Base-by-base conservation (phyloP, 2,329 filamentous ascomycete genomes). In the Talaromyces sp. region DNA sequence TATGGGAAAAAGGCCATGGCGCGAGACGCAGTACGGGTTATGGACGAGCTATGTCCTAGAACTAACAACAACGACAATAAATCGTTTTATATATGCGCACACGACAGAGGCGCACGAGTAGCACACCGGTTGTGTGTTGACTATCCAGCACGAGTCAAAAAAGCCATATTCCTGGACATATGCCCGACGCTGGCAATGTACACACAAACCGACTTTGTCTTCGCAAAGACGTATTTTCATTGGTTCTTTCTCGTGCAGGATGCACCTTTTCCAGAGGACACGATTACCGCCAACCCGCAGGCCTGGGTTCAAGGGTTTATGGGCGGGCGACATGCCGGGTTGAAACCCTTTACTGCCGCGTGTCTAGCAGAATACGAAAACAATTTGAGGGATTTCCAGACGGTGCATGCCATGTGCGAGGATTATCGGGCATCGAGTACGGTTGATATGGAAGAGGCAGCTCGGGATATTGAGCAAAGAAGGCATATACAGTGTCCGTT, bases 201-300 rank as follows among this genome's bases (percentile, higher is more conserved):
- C 72, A 72, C 73, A 56, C 70, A 76, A 16, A 78, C 78, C 3
- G 65, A 78, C 57, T 65, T 75, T 4, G 70, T 71, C 0, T 81
- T 84, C 62, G 80, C 82, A 0, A 75, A 74, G 31, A 76, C 77
- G 0, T 86, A 85, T 69, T 86, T 81, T 66, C 84, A 87, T 70
- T 87, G 84, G 83, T 85, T 84, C 58, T 81, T 86, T 64, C 76
- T 86, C 23, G 82, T 85, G 8, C 84, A 87, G 67, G 69, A 73
- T 0, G 72, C 72, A 5, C 81, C 84, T 0, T 76, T 86, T 5
- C 83, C 81, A 0, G 83, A 85, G 67, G 78, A 75, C 47, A 71
- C 84, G 54, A 79, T 81, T 64, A 71, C 71, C 0, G 70, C 68
- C 0, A 68, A 73, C 28, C 76, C 79, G 3, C 67, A 74, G 6